Base-by-base conservation (phyloP, 164 flowering plant species). In the Santalum album region DNA sequence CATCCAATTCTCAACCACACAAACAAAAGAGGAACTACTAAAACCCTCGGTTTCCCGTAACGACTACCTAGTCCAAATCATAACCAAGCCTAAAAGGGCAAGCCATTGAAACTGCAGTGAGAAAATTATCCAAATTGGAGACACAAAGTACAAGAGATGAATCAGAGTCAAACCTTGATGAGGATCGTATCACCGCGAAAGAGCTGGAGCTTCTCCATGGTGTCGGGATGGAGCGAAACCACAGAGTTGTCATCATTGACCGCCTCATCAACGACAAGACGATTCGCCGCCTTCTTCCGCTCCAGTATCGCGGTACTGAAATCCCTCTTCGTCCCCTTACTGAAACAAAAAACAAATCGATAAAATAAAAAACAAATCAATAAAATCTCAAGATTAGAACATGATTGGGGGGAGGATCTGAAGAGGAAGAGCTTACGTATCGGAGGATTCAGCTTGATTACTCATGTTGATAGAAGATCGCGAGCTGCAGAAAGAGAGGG, bases 131-230 rank as follows among this genome's bases (percentile, higher is more conserved):
- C 16, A 3, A 24, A 52, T 17, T 1, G 19, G 16, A 26, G 9
- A 57, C 7, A 6, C 9, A n/a, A 22, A 34, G 32, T 23, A 12
- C 21, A 49, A 23, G 19, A 17, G 40, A 26, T 24, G 16, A 49
- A 19, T 27, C 15, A 26, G 62, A 12, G 16, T 1, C 25, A 29
- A 24, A 86, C 95, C 95, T 87, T 84, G 47, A 86, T 71, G 32
- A 82, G 55, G 60, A 86, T 77, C 0, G 95, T 86, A 55, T 86
- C 95, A 0, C 91, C 91, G 9, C 91, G 84, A 62, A 87, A 87
- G 49, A 87, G 80, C 75, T 82, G 85, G 42, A 87, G 75, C 77
- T 87, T 87, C 49, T 87, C 91, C 95, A 87, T 80, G 12, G 95
- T 84, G 0, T 72, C 84, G 0, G 91, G 86, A 38, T 87, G 78